Percentiles rank a stretch among this genome's conserved stretches.
These are phyloP conservation scores for Aegle marmelos DNA, from an alignment of 345 rosid species.

Conservation along the genomic window DNA sequence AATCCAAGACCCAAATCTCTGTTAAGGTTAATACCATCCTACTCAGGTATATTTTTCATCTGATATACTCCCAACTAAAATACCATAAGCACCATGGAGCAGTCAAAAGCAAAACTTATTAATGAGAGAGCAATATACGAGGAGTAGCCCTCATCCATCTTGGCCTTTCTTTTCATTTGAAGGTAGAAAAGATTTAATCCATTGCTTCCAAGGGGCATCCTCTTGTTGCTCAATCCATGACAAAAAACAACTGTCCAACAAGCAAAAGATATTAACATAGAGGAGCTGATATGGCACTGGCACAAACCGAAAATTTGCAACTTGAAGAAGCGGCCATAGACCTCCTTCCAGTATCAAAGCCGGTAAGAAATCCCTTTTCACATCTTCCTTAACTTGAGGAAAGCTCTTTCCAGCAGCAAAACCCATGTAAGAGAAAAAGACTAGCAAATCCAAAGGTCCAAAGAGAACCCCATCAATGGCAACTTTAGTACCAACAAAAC, in stretches of 20 bases:
- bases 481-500: conserved; percentile 82
- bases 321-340: conserved; percentile 80
- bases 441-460: conserved; percentile 81
- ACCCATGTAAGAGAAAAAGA: conserved; percentile 91
- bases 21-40: neutral
- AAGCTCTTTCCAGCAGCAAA: conserved; percentile 64
- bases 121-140: neutral
- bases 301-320: conserved; percentile 78
- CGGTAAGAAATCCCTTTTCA: conserved; percentile 91
- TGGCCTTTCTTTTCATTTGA: conserved; percentile 16
- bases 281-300: conserved; percentile 88
- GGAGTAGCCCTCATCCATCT: conserved; percentile 9
- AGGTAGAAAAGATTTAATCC: conserved; percentile 50
- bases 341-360: conserved; percentile 83
- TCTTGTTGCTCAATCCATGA: conserved; percentile 94
- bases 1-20: neutral
- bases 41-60: neutral
- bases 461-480: conserved; percentile 84
- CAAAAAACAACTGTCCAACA: conserved; percentile 78
- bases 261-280: conserved; percentile 82
- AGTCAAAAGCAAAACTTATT: neutral
- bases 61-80: neutral
- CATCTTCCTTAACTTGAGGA: conserved; percentile 66
- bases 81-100: neutral
- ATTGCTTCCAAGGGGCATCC: conserved; percentile 90